A percentile compares a stretch with the other conserved stretches of the same genome.
These are phyloP conservation scores for Picochlorum sp. DNA, from an alignment of 139 green algal genomes.

Conservation along the genomic window DNA sequence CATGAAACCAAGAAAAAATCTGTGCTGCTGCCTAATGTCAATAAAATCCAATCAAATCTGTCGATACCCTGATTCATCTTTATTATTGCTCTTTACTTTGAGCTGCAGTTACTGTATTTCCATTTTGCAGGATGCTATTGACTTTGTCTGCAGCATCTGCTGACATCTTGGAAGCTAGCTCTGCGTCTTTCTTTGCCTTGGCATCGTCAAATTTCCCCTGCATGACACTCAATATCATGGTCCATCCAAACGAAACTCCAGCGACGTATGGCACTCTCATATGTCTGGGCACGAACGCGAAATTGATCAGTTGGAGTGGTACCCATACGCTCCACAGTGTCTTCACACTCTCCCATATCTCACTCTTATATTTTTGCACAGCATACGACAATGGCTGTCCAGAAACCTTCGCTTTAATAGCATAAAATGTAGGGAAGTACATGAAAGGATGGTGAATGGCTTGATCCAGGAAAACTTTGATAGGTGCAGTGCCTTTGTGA, in stretches of 20 bases:
- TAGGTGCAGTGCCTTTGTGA: conserved; percentile 50
- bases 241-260: conserved; percentile 45
- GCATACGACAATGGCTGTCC: conserved; percentile 37
- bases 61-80: not conserved
- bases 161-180: not conserved
- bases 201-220: conserved; percentile 39
- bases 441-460: conserved; percentile 62
- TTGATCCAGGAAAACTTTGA: conserved; percentile 85
- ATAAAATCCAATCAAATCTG: not conserved
- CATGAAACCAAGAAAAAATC: not conserved
- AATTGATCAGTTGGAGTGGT: conserved; percentile 75
- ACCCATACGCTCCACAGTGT: conserved; percentile 81
- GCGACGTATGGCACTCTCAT: conserved; percentile 69
- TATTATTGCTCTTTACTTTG: not conserved
- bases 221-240: conserved; percentile 43
- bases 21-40: not conserved
- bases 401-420: conserved; percentile 59
- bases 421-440: conserved; percentile 83
- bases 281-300: conserved; percentile 71
- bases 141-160: not conserved
- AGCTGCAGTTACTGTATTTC: conserved; percentile 3
- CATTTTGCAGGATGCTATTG: not conserved
- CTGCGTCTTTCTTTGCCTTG: not conserved
- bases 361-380: conserved; percentile 51
- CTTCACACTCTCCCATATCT: conserved; percentile 78